Conservation (phyloP, 805 yeast genomes). For the Candida krabiensis region DNA sequence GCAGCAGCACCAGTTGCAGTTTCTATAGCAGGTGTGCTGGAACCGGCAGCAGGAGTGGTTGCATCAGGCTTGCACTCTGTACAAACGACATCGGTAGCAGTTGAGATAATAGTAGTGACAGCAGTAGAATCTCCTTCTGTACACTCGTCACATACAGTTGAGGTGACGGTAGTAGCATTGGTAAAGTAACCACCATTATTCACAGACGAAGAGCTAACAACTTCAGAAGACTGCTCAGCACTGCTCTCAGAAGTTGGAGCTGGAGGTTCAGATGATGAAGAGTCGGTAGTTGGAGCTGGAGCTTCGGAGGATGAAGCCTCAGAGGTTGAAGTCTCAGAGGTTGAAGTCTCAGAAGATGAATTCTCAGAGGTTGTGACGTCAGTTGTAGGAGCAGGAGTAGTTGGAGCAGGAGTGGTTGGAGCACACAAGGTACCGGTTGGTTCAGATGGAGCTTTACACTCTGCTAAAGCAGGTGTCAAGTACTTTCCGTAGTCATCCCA, state of each 20-base stretch:
- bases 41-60: slow-evolving; percentile 3
- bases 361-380: slow-evolving; percentile 13
- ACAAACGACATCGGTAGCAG: background rate
- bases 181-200: slow-evolving; percentile 1
- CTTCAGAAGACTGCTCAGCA: no score
- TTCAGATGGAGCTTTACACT: slow-evolving; percentile 30
- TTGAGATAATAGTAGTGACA: background rate
- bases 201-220: no score
- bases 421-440: slow-evolving; percentile 35
- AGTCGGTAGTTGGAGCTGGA: slow-evolving; percentile 15
- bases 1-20: slow-evolving; percentile 23
- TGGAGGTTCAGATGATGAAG: slow-evolving; percentile 1
- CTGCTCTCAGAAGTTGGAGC: no score
- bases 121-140: background rate
- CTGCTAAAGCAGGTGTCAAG: slow-evolving; percentile 28
- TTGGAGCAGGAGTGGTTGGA: slow-evolving; percentile 13
- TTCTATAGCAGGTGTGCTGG: slow-evolving; percentile 1
- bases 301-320: slow-evolving; percentile 29
- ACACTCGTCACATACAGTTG: slow-evolving; percentile 1
- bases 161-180: slow-evolving; percentile 13
- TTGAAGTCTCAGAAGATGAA: slow-evolving; percentile 11
- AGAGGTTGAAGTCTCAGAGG: slow-evolving; percentile 19
- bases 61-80: slow-evolving; percentile 1
- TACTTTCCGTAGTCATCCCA: slow-evolving; percentile 36
- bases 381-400: slow-evolving; percentile 15